A percentile compares a stretch with the other conserved stretches of the same genome.
Conservation (phyloP, 805 yeast species). For the Ogataea nitratoaversa region DNA sequence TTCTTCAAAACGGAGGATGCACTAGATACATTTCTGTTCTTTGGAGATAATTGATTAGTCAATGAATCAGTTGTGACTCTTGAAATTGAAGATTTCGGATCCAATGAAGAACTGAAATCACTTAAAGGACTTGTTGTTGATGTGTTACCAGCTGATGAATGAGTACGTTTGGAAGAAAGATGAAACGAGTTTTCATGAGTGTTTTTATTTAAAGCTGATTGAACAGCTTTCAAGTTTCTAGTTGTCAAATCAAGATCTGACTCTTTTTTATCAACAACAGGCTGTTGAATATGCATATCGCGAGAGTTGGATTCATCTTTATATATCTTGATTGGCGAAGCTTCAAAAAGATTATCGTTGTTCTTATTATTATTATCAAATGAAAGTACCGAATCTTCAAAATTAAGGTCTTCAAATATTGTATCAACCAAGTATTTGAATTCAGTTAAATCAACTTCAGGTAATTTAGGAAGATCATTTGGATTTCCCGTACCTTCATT, state of each 20-base stretch:
- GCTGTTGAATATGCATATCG: background rate
- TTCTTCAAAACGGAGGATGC: constrained; percentile 24
- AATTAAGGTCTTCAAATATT: constrained; percentile 19
- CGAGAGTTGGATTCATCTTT: constrained; percentile 6
- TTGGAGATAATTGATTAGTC: background rate
- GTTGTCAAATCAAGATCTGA: constrained; percentile 1
- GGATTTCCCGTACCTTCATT: constrained; percentile 18
- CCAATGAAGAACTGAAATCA: constrained; percentile 17
- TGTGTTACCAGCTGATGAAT: background rate
- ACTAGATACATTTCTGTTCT: constrained; percentile 6
- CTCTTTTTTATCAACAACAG: constrained; percentile 2
- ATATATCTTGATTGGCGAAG: constrained; percentile 1
- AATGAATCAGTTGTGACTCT: background rate
- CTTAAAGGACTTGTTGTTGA: background rate
- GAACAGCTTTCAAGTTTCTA: constrained; percentile 4
- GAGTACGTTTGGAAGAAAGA: background rate
- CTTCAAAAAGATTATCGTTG: background rate
- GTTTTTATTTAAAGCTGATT: constrained; percentile 1
- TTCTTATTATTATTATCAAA: background rate
- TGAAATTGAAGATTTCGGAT: constrained; percentile 16
- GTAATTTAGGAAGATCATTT: constrained; percentile 24
- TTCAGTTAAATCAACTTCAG: constrained; percentile 25
- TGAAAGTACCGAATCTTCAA: background rate
- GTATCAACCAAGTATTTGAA: constrained; percentile 30
- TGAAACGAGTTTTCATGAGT: background rate